Conservation (phyloP, 805 yeast species). For the Nakazawaea siamensis region DNA sequence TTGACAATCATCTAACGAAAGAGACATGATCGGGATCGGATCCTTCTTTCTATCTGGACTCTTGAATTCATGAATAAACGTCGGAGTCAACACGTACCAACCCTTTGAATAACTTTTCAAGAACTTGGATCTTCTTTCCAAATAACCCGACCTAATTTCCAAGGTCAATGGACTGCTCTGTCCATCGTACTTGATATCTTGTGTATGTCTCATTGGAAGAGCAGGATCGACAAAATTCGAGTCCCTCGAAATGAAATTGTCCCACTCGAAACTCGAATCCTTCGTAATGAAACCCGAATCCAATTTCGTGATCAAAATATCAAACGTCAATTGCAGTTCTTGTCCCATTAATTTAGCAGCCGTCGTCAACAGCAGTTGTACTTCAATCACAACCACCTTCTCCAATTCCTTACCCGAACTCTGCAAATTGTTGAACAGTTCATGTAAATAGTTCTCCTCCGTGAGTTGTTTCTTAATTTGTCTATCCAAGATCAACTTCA, state of each 20-base stretch:
- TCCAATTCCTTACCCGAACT: constrained; percentile 84
- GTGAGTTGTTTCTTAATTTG: constrained; percentile 69
- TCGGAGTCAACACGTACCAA: constrained; percentile 86
- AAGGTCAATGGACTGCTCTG: constrained; percentile 62
- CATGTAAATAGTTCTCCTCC: constrained; percentile 83
- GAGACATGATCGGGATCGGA: constrained; percentile 73
- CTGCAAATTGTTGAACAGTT: constrained; percentile 82
- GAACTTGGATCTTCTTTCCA: constrained; percentile 88
- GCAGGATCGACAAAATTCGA: constrained; percentile 58
- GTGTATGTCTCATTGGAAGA: constrained; percentile 51
- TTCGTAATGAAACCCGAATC: constrained; percentile 65
- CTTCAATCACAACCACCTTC: constrained; percentile 76
- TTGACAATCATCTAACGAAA: constrained; percentile 70
- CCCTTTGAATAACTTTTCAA: constrained; percentile 86
- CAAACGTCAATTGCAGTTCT: constrained; percentile 66
- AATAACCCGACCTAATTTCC: constrained; percentile 66
- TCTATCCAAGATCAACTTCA: constrained; percentile 63
- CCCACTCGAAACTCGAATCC: constrained; percentile 85
- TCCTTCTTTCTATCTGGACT: constrained; percentile 75
- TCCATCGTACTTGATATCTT: constrained; percentile 58
- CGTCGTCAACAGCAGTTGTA: constrained; percentile 72
- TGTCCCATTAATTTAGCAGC: constrained; percentile 66
- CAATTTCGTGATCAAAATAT: constrained; percentile 55
- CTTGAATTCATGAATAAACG: constrained; percentile 86
- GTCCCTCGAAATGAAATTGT: constrained; percentile 67